Base-by-base conservation (phyloP, 441 rosid genomes). In the Kokia cookei region DNA sequence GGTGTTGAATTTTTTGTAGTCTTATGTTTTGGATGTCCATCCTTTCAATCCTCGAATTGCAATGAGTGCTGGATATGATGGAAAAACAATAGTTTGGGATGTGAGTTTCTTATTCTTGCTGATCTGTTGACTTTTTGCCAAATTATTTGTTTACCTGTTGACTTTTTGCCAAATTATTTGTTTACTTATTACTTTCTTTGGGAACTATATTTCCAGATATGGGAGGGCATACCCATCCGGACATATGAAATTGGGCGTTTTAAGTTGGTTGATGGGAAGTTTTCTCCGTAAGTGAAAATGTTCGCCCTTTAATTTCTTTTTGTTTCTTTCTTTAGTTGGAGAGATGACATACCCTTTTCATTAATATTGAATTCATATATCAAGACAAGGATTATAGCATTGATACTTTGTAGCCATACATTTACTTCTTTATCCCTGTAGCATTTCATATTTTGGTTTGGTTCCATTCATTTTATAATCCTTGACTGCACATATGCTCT, bases 61-160 rank as follows among this genome's bases (percentile, higher is more conserved):
- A 29, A 91, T 91, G 96, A 91, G 96, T 71, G 96, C 96, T 77
- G 96, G 96, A 74, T 91, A 91, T 76, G 96, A 91, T 82, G 96
- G 96, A 78, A 84, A 82, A 81, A 90, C 96, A 76, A 91, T 91
- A 67, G 84, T 91, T 75, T 91, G 96, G 94, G 96, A 91, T 86
- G 96, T 91, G 84, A 89, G 96, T 86, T 82, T 62, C 75, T 67
- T 61, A n/a, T 76, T 74, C 48, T 58, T 69, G 13, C 15, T 62
- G 24, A 48, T 48, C 4, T 63, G 9, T 48, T 47, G 32, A 73
- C 59, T 48, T 63, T 40, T 10, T 35, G 24, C 27, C 75, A 35
- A 35, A 35, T 35, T 68, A 72, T 68, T 47, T 69, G 15, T 69
- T 54, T 15, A 69, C 59, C 4, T 63, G 9, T 48, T 47, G 32